phyloP scores from a whole-genome alignment of 2,329 filamentous ascomycete species.

The Huntiella decipiens region DNA sequence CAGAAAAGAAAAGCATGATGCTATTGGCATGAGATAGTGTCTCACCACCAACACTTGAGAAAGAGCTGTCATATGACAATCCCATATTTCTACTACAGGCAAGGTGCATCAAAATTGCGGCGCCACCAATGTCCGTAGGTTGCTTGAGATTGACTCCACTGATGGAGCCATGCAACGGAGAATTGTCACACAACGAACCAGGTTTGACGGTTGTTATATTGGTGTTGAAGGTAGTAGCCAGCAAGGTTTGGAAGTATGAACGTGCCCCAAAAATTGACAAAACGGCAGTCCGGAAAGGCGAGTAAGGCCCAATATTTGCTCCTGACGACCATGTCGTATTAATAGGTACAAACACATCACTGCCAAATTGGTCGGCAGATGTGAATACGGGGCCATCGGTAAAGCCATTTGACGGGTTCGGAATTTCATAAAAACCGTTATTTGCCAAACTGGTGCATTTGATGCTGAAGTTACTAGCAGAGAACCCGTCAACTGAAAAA shows the following conservation, averaged over 20 bases:
- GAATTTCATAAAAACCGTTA: constrained; percentile 9
- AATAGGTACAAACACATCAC: constrained; percentile 5
- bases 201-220: neutral
- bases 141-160: neutral
- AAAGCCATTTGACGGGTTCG: constrained; percentile 3
- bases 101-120: constrained; percentile 5
- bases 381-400: constrained; percentile 2
- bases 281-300: constrained; percentile 8
- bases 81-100: constrained; percentile 6
- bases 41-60: neutral
- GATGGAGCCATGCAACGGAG: constrained; percentile 6
- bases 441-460: constrained; percentile 4
- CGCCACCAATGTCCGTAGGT: constrained; percentile 7
- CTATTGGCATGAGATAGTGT: constrained; percentile 3
- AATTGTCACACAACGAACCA: constrained; percentile 1
- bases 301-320: constrained; percentile 9
- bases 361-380: neutral
- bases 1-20: constrained; percentile 8
- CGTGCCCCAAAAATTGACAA: constrained; percentile 7
- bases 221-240: constrained; percentile 6
- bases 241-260: constrained; percentile 5
- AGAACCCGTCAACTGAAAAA: constrained; percentile 4
- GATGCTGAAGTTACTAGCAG: constrained; percentile 3
- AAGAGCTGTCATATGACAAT: neutral
- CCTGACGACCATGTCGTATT: constrained; percentile 1